Evolutionary conservation across 805 yeast genomes (phyloP).

Genomic region (Lachancea sp.): DNA sequence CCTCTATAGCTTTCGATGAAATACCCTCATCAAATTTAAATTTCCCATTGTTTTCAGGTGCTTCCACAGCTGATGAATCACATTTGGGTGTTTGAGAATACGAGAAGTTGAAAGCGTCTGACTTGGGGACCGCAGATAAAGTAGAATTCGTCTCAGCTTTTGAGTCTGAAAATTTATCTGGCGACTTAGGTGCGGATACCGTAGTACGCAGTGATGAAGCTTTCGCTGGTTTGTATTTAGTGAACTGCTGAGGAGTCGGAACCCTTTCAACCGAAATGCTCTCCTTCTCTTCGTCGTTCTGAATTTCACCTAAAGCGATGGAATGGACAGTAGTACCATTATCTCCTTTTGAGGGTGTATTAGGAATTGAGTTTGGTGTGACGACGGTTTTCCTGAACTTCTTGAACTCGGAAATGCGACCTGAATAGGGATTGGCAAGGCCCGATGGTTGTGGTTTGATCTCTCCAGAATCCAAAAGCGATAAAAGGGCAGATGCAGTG

Average conservation of each 20-base stretch:
- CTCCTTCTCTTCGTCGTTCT: slow-evolving; percentile 2
- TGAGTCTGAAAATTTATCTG: slow-evolving; percentile 8
- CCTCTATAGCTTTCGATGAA: too few species aligned
- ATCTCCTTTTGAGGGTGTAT: slow-evolving; percentile 5
- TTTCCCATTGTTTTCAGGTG: not conserved
- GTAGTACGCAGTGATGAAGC: slow-evolving; percentile 36
- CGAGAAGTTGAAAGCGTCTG: slow-evolving; percentile 1
- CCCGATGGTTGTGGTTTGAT: slow-evolving; percentile 13
- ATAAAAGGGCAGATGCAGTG: slow-evolving; percentile 45
- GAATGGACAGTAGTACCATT: slow-evolving; percentile 9
- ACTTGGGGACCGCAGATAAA: not conserved
- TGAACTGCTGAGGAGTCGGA: slow-evolving; percentile 10
- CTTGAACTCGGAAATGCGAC: slow-evolving; percentile 16
- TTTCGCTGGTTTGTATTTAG: slow-evolving; percentile 34
- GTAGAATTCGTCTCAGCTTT: not conserved
- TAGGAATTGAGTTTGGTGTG: not conserved
- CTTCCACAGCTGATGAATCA: not conserved
- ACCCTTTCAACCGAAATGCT: not conserved
- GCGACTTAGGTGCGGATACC: slow-evolving; percentile 19
- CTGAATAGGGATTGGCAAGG: slow-evolving; percentile 41
- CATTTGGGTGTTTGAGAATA: not conserved
- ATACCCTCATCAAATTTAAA: too few species aligned
- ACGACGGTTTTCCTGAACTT: slow-evolving; percentile 10
- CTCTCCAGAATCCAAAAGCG: slow-evolving; percentile 36
- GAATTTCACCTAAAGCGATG: not conserved